These are phyloP conservation scores for Colletotrichum magnum DNA, from an alignment of 2,329 filamentous ascomycete species.

Conservation along the genomic window DNA sequence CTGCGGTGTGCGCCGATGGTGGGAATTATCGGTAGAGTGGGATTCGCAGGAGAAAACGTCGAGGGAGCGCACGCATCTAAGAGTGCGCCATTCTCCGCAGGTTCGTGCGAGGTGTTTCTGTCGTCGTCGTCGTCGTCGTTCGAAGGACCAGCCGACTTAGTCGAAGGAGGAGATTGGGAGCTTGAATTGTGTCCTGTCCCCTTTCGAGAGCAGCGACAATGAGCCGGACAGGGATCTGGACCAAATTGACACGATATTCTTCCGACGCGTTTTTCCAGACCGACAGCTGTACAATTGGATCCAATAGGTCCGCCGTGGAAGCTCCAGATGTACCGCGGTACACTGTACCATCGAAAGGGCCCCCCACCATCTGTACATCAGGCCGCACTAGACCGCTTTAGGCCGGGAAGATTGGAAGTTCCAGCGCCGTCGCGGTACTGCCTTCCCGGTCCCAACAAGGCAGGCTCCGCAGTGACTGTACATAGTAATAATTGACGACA, in stretches of 20 bases:
- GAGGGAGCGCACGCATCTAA: conserved; percentile 32
- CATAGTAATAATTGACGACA: background rate
- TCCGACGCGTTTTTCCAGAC: conserved; percentile 42
- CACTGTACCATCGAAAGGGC: background rate
- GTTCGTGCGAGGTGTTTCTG: background rate
- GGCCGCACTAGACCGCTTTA: background rate
- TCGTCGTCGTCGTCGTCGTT: conserved; percentile 1
- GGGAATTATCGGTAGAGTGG: background rate
- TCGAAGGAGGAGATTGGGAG: conserved; percentile 16
- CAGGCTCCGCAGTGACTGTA: conserved; percentile 4
- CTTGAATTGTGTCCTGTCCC: conserved; percentile 39
- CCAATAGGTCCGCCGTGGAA: conserved; percentile 8
- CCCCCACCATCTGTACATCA: conserved; percentile 5
- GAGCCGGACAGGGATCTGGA: conserved; percentile 36
- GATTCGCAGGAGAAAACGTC: conserved; percentile 5
- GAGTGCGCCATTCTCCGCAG: conserved; percentile 35
- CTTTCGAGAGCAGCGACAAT: conserved; percentile 31
- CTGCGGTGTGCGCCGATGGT: conserved; percentile 27
- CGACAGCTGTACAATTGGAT: background rate
- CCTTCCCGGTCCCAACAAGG: conserved; percentile 8
- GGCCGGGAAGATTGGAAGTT: background rate
- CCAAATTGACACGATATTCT: conserved; percentile 43
- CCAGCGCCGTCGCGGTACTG: too few relatives aligned
- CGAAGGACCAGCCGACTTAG: conserved; percentile 22
- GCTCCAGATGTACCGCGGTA: conserved; percentile 4